phyloP scores from a whole-genome alignment of 2,329 filamentous ascomycete genomes.

The Fusarium coffeatum region DNA sequence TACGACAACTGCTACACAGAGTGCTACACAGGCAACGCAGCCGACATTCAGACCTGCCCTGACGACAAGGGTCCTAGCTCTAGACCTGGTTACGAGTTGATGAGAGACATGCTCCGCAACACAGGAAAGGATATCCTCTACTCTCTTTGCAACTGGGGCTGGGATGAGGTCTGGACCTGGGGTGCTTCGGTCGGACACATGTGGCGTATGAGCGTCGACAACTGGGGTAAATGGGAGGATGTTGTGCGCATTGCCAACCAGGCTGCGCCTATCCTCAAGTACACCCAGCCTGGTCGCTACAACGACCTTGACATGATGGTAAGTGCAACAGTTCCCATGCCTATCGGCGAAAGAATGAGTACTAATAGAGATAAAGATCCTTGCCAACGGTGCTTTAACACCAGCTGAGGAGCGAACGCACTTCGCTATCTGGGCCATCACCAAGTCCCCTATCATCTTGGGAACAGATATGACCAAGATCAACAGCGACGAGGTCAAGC shows the following conservation, averaged over 20 bases:
- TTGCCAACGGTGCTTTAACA: constrained; percentile 19
- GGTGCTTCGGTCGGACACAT: constrained; percentile 24
- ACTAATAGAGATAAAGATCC: constrained; percentile 7
- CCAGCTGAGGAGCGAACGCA: constrained; percentile 24
- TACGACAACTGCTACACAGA: constrained; percentile 30
- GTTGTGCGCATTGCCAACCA: constrained; percentile 27
- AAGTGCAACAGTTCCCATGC: rapidly evolving
- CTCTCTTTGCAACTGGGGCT: constrained; percentile 29
- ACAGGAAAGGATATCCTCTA: constrained; percentile 28
- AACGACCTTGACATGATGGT: constrained; percentile 31
- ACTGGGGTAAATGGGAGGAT: constrained; percentile 25
- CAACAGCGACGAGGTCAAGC: constrained; percentile 8
- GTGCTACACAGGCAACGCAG: constrained; percentile 15
- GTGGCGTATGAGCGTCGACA: constrained; percentile 28
- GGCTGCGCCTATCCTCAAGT: constrained; percentile 25
- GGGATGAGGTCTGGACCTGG: constrained; percentile 30
- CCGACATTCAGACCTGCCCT: constrained; percentile 18
- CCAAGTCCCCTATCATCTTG: constrained; percentile 23
- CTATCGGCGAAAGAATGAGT: rapidly evolving
- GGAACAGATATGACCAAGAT: constrained; percentile 28
- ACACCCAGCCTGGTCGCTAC: constrained; percentile 19
- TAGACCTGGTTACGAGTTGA: constrained; percentile 19
- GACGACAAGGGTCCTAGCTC: constrained; percentile 10
- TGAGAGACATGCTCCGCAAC: constrained; percentile 12
- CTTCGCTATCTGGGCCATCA: constrained; percentile 29